Evolutionary conservation across 805 yeast species (phyloP).

Genomic region (Kregervanrija pseudodelftensis): DNA sequence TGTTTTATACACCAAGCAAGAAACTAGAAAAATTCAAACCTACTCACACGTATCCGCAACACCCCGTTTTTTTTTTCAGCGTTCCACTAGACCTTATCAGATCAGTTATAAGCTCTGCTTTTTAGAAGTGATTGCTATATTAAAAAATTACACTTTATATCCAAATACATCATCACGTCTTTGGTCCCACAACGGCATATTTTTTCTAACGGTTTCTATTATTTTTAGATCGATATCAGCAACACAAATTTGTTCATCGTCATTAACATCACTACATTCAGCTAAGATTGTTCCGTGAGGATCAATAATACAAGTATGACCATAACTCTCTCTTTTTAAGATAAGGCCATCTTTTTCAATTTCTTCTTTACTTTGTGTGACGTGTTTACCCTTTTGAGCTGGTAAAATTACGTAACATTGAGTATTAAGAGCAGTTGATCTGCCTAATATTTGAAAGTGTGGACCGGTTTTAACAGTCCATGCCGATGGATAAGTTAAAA

Average conservation of each 20-base stretch:
- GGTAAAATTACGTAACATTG: slow-evolving; percentile 86
- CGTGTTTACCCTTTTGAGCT: slow-evolving; percentile 78
- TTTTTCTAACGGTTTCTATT: slow-evolving; percentile 45
- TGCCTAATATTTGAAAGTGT: slow-evolving; percentile 79
- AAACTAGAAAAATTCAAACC: neutral
- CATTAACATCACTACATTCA: slow-evolving; percentile 38
- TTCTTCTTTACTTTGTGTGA: slow-evolving; percentile 37
- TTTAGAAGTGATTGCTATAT: neutral
- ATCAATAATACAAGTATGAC: slow-evolving; percentile 79
- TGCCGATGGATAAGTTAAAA: slow-evolving; percentile 83
- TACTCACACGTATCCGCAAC: neutral
- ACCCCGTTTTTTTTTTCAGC: too few species aligned
- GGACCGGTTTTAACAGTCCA: slow-evolving; percentile 92
- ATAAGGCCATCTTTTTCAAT: slow-evolving; percentile 18
- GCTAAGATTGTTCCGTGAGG: slow-evolving; percentile 86
- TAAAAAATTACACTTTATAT: slow-evolving; percentile 22
- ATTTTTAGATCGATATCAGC: slow-evolving; percentile 60
- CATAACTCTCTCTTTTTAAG: slow-evolving; percentile 66
- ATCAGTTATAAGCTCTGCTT: too few species aligned
- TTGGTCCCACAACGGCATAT: slow-evolving; percentile 77
- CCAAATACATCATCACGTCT: slow-evolving; percentile 58
- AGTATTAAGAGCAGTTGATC: slow-evolving; percentile 81
- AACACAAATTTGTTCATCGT: slow-evolving; percentile 35
- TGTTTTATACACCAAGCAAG: neutral
- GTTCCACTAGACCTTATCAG: too few species aligned